Base-by-base conservation (phyloP, 1,139 yeast species). In the Nakaseomyces nivariensis region DNA sequence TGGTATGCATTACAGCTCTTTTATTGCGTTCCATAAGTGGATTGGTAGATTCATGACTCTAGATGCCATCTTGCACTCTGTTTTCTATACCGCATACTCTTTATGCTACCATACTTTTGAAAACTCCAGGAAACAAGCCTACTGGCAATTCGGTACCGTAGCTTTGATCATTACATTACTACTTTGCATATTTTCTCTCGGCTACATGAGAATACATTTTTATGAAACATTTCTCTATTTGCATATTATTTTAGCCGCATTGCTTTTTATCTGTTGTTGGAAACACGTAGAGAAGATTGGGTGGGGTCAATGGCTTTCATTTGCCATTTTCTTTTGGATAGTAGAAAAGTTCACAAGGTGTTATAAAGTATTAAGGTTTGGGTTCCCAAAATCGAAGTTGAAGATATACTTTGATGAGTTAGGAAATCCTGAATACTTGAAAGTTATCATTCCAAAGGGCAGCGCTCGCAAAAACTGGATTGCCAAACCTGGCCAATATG, bases 1-100 rank as follows among this genome's bases (percentile, higher is more conserved):
- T 4, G 84, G 86, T 40, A 81, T 87, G 82, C 70, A 76, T 17
- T 75, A 74, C 54, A 71, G 79, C 5, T 75, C 84, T 47, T 81
- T 82, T 59, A 69, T 81, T 50, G 68, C 74, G 29, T 72, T 80
- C 60, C 92, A 85, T 65, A 78, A 81, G 58, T 81, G 86, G 82
- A 59, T 79, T 5, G 79, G 84, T 1, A 74, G 92, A 50, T 62
- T 75, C 3, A 61, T 64, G 61, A 51, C 62, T 1, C 8, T 62
- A 1, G 60, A 62, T 49, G 67, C 72, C 2, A 43, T 72, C 25
- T 59, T 78, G 25, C 90, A 84, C 60, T 72, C 77, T 5, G 44
- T 56, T 22, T 73, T 58, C 70, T 52, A 79, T 78, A 33, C 68
- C 63, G 64, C 63, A 66, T 68, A 66, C 51, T 62, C 59, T 1